Percentiles rank a stretch among this genome's conserved stretches.
Evolutionary conservation across 805 yeast species (phyloP).

Genomic region (Lipomyces chichibuensis): DNA sequence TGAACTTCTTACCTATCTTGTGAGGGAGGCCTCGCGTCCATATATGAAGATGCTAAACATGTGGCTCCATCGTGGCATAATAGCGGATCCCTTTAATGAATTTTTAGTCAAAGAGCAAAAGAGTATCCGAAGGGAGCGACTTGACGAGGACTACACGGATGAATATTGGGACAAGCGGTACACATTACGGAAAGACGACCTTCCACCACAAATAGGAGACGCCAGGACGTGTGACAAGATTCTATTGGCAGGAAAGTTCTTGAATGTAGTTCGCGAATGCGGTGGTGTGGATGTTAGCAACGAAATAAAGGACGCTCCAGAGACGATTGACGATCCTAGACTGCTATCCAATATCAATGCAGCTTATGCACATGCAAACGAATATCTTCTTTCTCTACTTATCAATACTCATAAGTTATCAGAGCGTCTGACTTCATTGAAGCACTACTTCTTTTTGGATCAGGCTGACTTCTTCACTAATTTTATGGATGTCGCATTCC

Average conservation of each 20-base stretch:
- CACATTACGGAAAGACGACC: constrained; percentile 71
- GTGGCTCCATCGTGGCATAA: constrained; percentile 78
- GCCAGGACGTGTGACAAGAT: constrained; percentile 61
- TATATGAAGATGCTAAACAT: constrained; percentile 68
- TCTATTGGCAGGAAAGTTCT: constrained; percentile 79
- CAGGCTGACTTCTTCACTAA: constrained; percentile 55
- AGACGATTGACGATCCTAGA: constrained; percentile 31
- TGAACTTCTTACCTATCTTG: constrained; percentile 56
- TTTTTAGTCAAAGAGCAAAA: constrained; percentile 63
- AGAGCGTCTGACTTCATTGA: constrained; percentile 54
- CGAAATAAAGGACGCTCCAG: constrained; percentile 42
- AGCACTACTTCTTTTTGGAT: constrained; percentile 60
- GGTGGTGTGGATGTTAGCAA: constrained; percentile 47
- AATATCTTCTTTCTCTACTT: constrained; percentile 58
- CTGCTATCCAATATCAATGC: constrained; percentile 60
- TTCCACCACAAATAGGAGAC: constrained; percentile 64
- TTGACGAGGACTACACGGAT: constrained; percentile 43
- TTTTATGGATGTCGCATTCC: constrained; percentile 55
- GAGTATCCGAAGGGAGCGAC: constrained; percentile 36
- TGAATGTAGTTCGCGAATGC: constrained; percentile 70
- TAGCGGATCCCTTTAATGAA: constrained; percentile 80
- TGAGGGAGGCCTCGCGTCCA: constrained; percentile 60
- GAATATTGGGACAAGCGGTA: constrained; percentile 58
- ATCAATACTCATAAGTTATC: constrained; percentile 62
- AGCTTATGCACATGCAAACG: constrained; percentile 71